Conservation (phyloP, 371 early-diverging fungal species). For the Mycotypha africana region DNA sequence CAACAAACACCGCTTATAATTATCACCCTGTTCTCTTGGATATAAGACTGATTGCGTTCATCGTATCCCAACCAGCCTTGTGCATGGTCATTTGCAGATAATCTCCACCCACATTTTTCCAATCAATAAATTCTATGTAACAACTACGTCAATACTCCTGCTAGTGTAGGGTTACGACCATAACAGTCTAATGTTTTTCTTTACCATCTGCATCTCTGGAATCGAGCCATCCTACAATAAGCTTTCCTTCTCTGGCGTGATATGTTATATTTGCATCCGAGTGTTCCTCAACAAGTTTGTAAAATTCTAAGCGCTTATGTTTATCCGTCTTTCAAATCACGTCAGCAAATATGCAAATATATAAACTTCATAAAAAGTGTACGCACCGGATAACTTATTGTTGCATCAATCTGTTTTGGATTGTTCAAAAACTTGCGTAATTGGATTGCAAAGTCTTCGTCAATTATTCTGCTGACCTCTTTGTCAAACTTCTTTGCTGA, state of each 20-base stretch:
- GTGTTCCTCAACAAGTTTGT: constrained; percentile 20
- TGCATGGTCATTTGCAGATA: constrained; percentile 80
- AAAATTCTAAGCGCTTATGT: constrained; percentile 21
- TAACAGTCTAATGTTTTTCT: too few relatives aligned
- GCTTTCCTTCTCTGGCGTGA: constrained; percentile 21
- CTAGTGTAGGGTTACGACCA: too few relatives aligned
- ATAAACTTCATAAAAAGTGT: too few relatives aligned
- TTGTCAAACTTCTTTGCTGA: constrained; percentile 20
- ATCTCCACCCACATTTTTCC: constrained; percentile 55
- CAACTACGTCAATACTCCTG: too few relatives aligned
- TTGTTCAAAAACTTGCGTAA: constrained; percentile 22
- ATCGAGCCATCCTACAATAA: constrained; percentile 27
- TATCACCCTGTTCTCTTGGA: constrained; percentile 43
- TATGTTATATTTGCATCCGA: constrained; percentile 21
- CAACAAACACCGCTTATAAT: too few relatives aligned
- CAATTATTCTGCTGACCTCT: constrained; percentile 14
- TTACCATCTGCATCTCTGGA: too few relatives aligned
- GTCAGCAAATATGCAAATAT: too few relatives aligned
- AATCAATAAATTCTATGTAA: constrained; percentile 24
- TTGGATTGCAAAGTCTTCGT: constrained; percentile 16
- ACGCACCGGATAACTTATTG: constrained; percentile 14
- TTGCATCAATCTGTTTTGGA: constrained; percentile 14
- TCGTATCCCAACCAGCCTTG: constrained; percentile 90
- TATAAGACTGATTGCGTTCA: constrained; percentile 69
- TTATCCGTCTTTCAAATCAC: constrained; percentile 16